Evolutionary conservation across 108 stramenopile species (phyloP).

Genomic region (Poteriospumella lacustris): DNA sequence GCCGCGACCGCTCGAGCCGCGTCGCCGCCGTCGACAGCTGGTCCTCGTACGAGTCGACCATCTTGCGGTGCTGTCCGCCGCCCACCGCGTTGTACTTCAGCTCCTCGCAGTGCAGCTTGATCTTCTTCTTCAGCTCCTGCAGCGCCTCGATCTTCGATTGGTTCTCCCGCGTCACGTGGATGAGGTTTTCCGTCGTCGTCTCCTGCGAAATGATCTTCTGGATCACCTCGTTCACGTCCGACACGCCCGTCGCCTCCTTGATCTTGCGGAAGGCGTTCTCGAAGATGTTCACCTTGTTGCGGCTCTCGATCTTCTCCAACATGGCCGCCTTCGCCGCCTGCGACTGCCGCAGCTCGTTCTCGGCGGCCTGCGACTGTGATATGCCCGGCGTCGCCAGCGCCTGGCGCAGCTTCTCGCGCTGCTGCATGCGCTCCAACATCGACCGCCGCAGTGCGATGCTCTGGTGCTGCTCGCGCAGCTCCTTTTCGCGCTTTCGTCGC

Average conservation of each 20-base stretch:
- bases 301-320: slow-evolving; percentile 29
- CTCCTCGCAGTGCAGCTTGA: slow-evolving; percentile 62
- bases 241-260: slow-evolving; percentile 73
- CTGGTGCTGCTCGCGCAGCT: slow-evolving; percentile 68
- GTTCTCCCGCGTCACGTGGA: slow-evolving; percentile 61
- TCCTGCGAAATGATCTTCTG: slow-evolving; percentile 72
- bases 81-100: slow-evolving; percentile 56
- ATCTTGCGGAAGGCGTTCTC: slow-evolving; percentile 73
- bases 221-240: slow-evolving; percentile 75
- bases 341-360: slow-evolving; percentile 31
- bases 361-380: no score
- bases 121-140: slow-evolving; percentile 39
- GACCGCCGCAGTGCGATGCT: slow-evolving; percentile 48
- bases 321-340: slow-evolving; percentile 20
- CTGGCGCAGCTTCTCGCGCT: slow-evolving; percentile 58
- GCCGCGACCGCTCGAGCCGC: slow-evolving; percentile 54
- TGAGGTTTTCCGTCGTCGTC: slow-evolving; percentile 63
- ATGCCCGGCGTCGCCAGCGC: slow-evolving; percentile 33
- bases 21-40: slow-evolving; percentile 50
- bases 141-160: slow-evolving; percentile 60
- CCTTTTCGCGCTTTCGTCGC: slow-evolving; percentile 48
- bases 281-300: slow-evolving; percentile 62
- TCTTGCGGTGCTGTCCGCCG: slow-evolving; percentile 59
- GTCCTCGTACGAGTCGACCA: slow-evolving; percentile 65
- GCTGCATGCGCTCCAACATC: slow-evolving; percentile 50